Evolutionary conservation across 2,329 filamentous ascomycete species (phyloP).

Genomic region (Blumeria hordei): DNA sequence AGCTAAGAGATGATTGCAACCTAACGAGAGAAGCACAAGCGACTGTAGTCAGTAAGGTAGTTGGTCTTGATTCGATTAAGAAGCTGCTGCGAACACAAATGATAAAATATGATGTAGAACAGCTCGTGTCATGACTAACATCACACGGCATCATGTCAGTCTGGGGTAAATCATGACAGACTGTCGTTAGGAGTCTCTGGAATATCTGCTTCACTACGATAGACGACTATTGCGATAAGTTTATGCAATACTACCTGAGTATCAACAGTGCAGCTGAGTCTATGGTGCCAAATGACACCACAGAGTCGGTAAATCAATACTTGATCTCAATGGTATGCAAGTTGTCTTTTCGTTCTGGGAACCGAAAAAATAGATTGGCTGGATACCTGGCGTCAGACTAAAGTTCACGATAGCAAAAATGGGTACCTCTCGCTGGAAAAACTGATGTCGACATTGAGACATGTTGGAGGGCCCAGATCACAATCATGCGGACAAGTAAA

Average conservation of each 20-base stretch:
- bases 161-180: too few relatives aligned
- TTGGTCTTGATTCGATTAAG: too few relatives aligned
- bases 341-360: background rate
- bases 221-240: background rate
- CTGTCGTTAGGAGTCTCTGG: background rate
- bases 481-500: background rate
- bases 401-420: background rate
- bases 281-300: background rate
- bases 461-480: background rate
- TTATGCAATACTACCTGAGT: background rate
- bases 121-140: too few relatives aligned
- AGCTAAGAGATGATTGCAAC: too few relatives aligned
- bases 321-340: background rate
- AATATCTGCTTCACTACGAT: background rate
- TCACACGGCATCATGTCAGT: too few relatives aligned
- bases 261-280: background rate
- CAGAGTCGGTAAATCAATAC: background rate
- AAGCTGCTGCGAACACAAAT: too few relatives aligned
- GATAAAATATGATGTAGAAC: too few relatives aligned
- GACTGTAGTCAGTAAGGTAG: too few relatives aligned
- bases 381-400: background rate
- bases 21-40: too few relatives aligned
- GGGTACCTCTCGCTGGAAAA: background rate
- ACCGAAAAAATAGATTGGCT: background rate
- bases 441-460: background rate